phyloP scores from a whole-genome alignment of 306 rosid species.

The Cyclanthera cordifolia region DNA sequence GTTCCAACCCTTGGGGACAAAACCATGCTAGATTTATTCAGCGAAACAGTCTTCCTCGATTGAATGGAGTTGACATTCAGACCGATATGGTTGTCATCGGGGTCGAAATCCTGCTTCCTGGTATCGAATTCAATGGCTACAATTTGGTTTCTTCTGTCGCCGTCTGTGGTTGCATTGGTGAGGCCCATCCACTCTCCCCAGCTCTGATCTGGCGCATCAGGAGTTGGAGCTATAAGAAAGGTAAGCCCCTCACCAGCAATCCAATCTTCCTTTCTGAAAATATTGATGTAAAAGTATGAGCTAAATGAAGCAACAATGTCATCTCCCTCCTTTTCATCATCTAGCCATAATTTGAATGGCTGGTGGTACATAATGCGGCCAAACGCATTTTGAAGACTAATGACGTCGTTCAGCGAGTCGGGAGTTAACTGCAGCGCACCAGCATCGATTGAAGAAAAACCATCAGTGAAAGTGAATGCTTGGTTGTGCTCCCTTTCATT shows the following conservation, averaged over 20 bases:
- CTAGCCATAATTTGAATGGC: slow-evolving; percentile 29
- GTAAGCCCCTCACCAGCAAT: slow-evolving; percentile 30
- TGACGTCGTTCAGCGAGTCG: not conserved
- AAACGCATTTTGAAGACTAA: not conserved
- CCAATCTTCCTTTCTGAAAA: slow-evolving; percentile 9
- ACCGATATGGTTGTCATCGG: slow-evolving; percentile 30
- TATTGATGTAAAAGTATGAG: slow-evolving; percentile 27
- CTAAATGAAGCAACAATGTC: slow-evolving; percentile 37
- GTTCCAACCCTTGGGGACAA: slow-evolving; percentile 9
- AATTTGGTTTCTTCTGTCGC: slow-evolving; percentile 11
- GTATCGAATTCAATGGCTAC: slow-evolving; percentile 42
- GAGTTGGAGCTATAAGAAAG: slow-evolving; percentile 32
- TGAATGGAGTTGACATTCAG: slow-evolving; percentile 30
- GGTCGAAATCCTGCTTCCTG: slow-evolving; percentile 28
- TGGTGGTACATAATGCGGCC: slow-evolving; percentile 30
- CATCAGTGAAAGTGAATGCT: not conserved
- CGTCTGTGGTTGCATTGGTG: slow-evolving; percentile 27
- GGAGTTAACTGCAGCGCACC: slow-evolving; percentile 39
- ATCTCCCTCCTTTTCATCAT: slow-evolving; percentile 9
- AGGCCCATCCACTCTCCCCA: slow-evolving; percentile 38
- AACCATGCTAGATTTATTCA: slow-evolving; percentile 12
- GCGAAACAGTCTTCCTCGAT: slow-evolving; percentile 17
- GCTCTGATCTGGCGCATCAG: slow-evolving; percentile 19
- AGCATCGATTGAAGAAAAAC: slow-evolving; percentile 7
- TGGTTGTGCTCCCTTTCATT: not conserved